Evolutionary conservation across 2,329 filamentous ascomycete species (phyloP), one percentile per base, ranked within the genome.

Genomic region (Microcyclospora tardicrescens): DNA sequence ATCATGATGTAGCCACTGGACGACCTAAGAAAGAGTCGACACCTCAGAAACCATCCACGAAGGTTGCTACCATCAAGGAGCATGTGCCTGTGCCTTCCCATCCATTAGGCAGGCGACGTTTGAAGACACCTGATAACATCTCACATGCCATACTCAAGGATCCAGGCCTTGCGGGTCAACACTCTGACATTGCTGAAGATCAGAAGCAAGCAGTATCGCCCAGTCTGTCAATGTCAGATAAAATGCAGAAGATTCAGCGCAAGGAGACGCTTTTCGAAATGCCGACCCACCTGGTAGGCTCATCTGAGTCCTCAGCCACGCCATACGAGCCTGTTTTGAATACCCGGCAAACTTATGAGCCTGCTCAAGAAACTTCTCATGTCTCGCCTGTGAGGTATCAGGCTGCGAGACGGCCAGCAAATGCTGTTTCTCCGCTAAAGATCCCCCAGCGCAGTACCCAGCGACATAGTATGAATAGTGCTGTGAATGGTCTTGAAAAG

Each of bases 401-500:
- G 19, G 19, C 19, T 24, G 19, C 19, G 19, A 24, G 8, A 24
- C 5, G 4, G 19, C 19, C 8, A 8, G 4, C 19, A 24, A 5
- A 24, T 24, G 19, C 19, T 24, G 5, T 8, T 24, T 8, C 19
- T 24, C 19, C 19, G 5, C 19, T 8, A 24, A 24, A 4, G 8
- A 8, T 24, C 19, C 19, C 19, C 4, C 19, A 4, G 8, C 19
- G 19, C 4, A 24, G 19, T 8, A 5, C 19, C 10, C 31, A 19
- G 13, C 16, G 24, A 11, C 40, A 35, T 27, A 36, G 40, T 8
- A 43, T 56, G 14, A 47, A 49, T 14, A 42, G 45, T 16, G 57
- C 63, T 9, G 59, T 66, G 5, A 57, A 57, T 19, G 59, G 56
- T 0, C 42, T 67, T 5, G 63, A 67, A 42, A 53, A 59, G n/a